phyloP scores from a whole-genome alignment of 352 stramenopile species.

The Phytophthora cactorum region DNA sequence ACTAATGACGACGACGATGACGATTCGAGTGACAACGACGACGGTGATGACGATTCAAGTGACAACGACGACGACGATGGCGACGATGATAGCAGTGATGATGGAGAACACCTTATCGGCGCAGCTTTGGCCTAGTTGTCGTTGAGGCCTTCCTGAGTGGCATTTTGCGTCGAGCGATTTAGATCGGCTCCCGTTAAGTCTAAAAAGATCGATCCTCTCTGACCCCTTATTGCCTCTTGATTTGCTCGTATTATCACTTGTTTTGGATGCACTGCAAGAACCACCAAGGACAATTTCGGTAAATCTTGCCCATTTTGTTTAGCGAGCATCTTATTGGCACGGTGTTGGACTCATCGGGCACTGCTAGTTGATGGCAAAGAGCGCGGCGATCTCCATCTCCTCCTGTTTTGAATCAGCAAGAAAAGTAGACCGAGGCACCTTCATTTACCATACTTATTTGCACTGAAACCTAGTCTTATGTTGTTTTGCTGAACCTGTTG shows the following conservation, averaged over 20 bases:
- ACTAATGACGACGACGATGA: conserved; percentile 62
- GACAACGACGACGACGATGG: conserved; percentile 39
- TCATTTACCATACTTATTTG: too few species aligned
- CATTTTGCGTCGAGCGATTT: not conserved
- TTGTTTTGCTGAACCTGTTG: not conserved
- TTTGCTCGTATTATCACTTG: conserved; percentile 2
- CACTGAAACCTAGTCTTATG: conserved; percentile 14
- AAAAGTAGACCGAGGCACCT: too few species aligned
- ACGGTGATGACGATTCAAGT: conserved; percentile 45
- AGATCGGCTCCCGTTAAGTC: not conserved
- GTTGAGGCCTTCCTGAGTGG: too few species aligned
- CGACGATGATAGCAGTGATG: conserved; percentile 42
- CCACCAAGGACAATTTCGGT: too few species aligned
- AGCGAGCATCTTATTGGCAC: too few species aligned
- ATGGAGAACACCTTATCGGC: conserved; percentile 44
- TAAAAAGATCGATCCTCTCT: not conserved
- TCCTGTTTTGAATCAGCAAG: too few species aligned
- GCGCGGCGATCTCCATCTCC: too few species aligned
- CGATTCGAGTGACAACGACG: conserved; percentile 51
- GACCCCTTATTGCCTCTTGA: not conserved
- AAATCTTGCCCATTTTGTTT: too few species aligned
- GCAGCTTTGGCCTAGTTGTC: conserved; percentile 32
- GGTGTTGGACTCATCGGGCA: too few species aligned
- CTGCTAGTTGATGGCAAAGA: too few species aligned
- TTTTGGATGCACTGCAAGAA: too few species aligned